Evolutionary conservation across 805 yeast species (phyloP).

Genomic region (Wickerhamiella bombiphila): DNA sequence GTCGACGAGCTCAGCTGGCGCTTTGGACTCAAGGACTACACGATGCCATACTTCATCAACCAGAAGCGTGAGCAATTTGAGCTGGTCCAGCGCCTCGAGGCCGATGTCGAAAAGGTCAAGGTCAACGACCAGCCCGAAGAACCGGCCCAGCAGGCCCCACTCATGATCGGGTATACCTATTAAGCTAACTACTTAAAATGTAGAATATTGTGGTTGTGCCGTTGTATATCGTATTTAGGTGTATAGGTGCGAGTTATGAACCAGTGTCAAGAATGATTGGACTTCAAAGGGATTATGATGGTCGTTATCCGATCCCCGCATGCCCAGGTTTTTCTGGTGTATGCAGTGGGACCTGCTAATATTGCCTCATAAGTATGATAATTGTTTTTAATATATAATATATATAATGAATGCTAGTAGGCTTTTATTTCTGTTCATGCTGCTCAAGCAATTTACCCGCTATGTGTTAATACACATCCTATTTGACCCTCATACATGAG

Average conservation of each 20-base stretch:
- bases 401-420: no score
- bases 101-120: slow-evolving; percentile 54
- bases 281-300: not conserved
- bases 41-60: slow-evolving; percentile 84
- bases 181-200: slow-evolving; percentile 7
- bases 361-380: no score
- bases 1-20: slow-evolving; percentile 88
- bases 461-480: no score
- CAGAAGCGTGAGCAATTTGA: slow-evolving; percentile 65
- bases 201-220: not conserved
- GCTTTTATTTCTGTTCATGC: no score
- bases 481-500: no score
- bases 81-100: slow-evolving; percentile 49
- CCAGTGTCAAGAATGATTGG: not conserved
- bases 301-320: no score
- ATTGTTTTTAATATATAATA: no score
- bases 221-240: not conserved
- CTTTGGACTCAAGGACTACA: slow-evolving; percentile 65
- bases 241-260: not conserved
- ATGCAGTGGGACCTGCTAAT: no score
- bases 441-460: no score
- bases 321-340: no score
- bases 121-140: slow-evolving; percentile 35
- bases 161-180: slow-evolving; percentile 38
- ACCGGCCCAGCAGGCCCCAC: slow-evolving; percentile 46